Conservation (phyloP, 2,329 filamentous ascomycete genomes). For the Phaeoacremonium minimum region DNA sequence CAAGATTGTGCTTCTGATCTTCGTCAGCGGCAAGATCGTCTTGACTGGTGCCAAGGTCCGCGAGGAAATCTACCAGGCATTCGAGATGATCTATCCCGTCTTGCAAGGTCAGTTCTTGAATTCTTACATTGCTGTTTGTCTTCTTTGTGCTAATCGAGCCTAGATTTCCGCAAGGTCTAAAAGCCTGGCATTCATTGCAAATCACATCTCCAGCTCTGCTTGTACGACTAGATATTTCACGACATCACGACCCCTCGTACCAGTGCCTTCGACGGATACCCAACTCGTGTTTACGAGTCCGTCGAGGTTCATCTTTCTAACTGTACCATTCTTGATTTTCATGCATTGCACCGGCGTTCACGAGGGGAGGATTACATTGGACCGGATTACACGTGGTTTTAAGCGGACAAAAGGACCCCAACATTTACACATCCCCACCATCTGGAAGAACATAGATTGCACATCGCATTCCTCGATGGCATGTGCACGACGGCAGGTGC, state of each 20-base stretch:
- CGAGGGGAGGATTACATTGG: constrained; percentile 11
- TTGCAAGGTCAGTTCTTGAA: constrained; percentile 63
- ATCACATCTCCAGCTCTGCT: constrained; percentile 1
- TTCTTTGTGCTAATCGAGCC: constrained; percentile 16
- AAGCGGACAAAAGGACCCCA: neutral
- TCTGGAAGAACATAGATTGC: constrained; percentile 24
- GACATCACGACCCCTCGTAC: neutral
- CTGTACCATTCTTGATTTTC: constrained; percentile 18
- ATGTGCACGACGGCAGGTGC: constrained; percentile 20
- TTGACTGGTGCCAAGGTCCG: constrained; percentile 96
- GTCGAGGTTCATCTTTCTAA: too few relatives aligned
- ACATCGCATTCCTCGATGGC: constrained; percentile 27
- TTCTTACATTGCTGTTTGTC: constrained; percentile 3
- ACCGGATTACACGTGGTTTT: constrained; percentile 5
- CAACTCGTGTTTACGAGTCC: too few relatives aligned
- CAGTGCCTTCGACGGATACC: constrained; percentile 11
- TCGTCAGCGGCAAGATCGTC: constrained; percentile 97
- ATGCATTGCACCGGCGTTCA: constrained; percentile 46
- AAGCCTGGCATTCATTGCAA: constrained; percentile 2
- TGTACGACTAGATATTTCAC: constrained; percentile 1
- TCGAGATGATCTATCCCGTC: constrained; percentile 96
- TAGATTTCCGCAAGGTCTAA: constrained; percentile 57
- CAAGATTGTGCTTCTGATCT: constrained; percentile 96
- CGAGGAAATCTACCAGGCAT: constrained; percentile 96
- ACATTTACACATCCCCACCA: constrained; percentile 8